Evolutionary conservation across 495 filamentous ascomycete genomes (phyloP), one percentile per base, ranked within the genome.

Genomic region (Aspergillus bertholletiae): DNA sequence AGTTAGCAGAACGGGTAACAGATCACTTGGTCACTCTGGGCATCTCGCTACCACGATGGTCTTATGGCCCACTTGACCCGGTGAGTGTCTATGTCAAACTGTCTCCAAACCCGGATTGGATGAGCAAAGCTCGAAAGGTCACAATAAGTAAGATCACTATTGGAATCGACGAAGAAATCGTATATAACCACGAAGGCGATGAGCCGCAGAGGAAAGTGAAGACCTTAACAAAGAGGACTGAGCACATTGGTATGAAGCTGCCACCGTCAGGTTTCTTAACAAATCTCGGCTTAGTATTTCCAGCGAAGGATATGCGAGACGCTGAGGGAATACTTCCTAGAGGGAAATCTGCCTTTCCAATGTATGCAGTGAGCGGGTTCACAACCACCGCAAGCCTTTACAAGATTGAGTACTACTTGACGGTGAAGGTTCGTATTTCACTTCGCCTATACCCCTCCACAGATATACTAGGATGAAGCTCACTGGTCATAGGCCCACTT

Each of bases 101-200:
- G 8, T 84, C 87, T 0, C 94, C 94, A 12, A 97, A 97, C 64
- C 87, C 87, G 32, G 91, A 96, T 60, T 96, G 89, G 88, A 73
- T 95, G 69, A 80, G 69, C 55, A 97, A 96, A 67, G 93, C 95
- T 40, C 88, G 84, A 62, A 90, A 88, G 67, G 93, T 98, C 46
- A 94, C 92, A 49, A 96, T 98, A 67, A 85, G 88, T 63, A 92
- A 92, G 68, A 92, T 98, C 51, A 96, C 91, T 15, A 87, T 97
- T 32, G 86, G 83, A 12, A 96, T 98, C 61, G 94, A 97, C 61
- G 94, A 98, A 69, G 92, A 97, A 68, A 96, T 97, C 47, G 91
- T 91, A 20, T 98, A 89, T 73, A 97, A 98, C 60, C 94, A 94
- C 34, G 92, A 97, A 64, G 94, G 94, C n/a, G 94, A 97, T 61